Percentiles rank a stretch among this genome's conserved stretches.
Evolutionary conservation across 139 green algal genomes (phyloP).

Genomic region (Chlamydomonas schloesseri): DNA sequence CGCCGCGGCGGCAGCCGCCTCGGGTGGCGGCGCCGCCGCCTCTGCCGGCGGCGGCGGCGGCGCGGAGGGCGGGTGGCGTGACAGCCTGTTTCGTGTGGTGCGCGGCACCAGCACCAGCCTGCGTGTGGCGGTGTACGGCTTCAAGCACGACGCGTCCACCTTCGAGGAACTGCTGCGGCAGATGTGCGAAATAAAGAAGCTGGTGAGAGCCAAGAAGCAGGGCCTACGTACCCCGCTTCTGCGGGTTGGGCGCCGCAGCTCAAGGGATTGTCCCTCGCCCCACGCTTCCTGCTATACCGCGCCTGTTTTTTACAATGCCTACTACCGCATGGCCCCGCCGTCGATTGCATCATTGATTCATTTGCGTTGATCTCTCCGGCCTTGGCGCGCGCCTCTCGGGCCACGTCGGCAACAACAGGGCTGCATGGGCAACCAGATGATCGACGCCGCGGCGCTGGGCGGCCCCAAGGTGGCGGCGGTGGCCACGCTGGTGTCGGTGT

Average conservation of each 20-base stretch:
- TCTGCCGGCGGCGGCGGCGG: neutral
- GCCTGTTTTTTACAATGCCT: too few relatives aligned
- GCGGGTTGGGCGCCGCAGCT: too few relatives aligned
- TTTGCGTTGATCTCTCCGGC: too few relatives aligned
- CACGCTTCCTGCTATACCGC: too few relatives aligned
- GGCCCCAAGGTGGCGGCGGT: slow-evolving; percentile 85
- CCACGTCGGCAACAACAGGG: too few relatives aligned
- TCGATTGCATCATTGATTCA: too few relatives aligned
- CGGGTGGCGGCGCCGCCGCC: neutral
- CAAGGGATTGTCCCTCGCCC: too few relatives aligned
- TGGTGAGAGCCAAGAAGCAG: too few relatives aligned
- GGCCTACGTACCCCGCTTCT: too few relatives aligned
- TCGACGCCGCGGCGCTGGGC: slow-evolving; percentile 78
- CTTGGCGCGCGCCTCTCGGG: too few relatives aligned
- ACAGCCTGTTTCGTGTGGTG: slow-evolving; percentile 29
- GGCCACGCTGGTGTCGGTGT: slow-evolving; percentile 82
- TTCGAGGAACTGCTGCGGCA: slow-evolving; percentile 90
- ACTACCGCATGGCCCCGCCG: too few relatives aligned
- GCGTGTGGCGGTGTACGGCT: slow-evolving; percentile 84
- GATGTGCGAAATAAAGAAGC: slow-evolving; percentile 66
- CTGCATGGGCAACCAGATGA: slow-evolving; percentile 60
- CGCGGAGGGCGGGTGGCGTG: slow-evolving; percentile 42
- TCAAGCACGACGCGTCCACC: slow-evolving; percentile 91
- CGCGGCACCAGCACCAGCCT: slow-evolving; percentile 67
- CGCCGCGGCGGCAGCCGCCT: neutral